Percentiles rank a stretch among this genome's conserved stretches.
phyloP scores from a whole-genome alignment of 495 filamentous ascomycete genomes.

The Trichoderma reesei region DNA sequence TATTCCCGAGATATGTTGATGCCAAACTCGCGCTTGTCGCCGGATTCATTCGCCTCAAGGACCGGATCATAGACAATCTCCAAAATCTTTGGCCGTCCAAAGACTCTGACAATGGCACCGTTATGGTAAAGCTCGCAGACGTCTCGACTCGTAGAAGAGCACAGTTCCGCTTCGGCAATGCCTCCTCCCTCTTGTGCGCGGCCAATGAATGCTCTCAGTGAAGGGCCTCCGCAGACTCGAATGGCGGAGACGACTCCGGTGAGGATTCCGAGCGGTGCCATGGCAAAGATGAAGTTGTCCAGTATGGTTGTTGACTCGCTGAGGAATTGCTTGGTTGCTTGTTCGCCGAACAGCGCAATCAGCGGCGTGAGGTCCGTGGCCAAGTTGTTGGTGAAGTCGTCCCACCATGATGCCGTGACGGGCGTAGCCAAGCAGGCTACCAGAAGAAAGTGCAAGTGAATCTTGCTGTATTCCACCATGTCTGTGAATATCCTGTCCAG shows the following conservation, averaged over 20 bases:
- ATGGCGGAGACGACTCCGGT: slow-evolving; percentile 41
- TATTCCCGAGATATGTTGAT: neutral
- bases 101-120: slow-evolving; percentile 23
- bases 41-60: neutral
- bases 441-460: no score
- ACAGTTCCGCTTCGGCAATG: slow-evolving; percentile 24
- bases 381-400: slow-evolving; percentile 45
- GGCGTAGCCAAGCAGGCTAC: no score
- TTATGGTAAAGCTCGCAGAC: slow-evolving; percentile 37
- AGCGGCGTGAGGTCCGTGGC: slow-evolving; percentile 30
- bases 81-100: slow-evolving; percentile 25
- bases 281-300: slow-evolving; percentile 11
- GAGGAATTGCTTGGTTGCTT: slow-evolving; percentile 42
- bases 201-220: slow-evolving; percentile 39
- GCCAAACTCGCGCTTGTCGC: neutral
- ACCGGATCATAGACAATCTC: slow-evolving; percentile 15
- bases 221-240: slow-evolving; percentile 35
- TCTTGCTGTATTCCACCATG: no score
- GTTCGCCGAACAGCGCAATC: slow-evolving; percentile 39
- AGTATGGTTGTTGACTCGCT: slow-evolving; percentile 31
- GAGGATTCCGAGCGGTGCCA: slow-evolving; percentile 39
- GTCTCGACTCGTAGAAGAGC: slow-evolving; percentile 24
- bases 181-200: slow-evolving; percentile 34
- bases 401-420: slow-evolving; percentile 7
- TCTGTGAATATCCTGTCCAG: no score